phyloP scores from a whole-genome alignment of 352 stramenopile species.

The Albugo laibachii region DNA sequence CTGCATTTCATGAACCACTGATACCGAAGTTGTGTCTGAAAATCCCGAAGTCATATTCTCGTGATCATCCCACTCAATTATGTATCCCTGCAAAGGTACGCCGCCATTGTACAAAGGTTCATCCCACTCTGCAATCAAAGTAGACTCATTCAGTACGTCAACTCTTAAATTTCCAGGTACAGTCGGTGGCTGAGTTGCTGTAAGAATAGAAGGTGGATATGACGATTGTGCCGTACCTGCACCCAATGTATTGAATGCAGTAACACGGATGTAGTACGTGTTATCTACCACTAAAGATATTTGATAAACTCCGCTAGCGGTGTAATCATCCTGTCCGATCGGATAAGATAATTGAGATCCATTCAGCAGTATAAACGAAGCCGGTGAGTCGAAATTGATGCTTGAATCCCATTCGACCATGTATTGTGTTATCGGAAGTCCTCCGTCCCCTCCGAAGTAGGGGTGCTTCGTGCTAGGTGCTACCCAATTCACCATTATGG shows the following conservation, averaged over 20 bases:
- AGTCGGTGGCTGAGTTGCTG: slow-evolving; percentile 40
- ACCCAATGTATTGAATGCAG: slow-evolving; percentile 54
- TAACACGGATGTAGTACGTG: slow-evolving; percentile 61
- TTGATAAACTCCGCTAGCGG: slow-evolving; percentile 79
- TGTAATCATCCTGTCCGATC: slow-evolving; percentile 84
- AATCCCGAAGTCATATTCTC: slow-evolving; percentile 47
- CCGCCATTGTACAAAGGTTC: slow-evolving; percentile 86
- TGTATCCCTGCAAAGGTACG: slow-evolving; percentile 44
- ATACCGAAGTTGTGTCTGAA: slow-evolving; percentile 42
- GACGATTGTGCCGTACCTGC: slow-evolving; percentile 23
- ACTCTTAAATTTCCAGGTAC: slow-evolving; percentile 32
- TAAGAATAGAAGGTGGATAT: slow-evolving; percentile 21
- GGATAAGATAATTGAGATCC: slow-evolving; percentile 33
- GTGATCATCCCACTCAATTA: slow-evolving; percentile 70
- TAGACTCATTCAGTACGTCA: slow-evolving; percentile 34
- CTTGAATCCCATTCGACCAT: slow-evolving; percentile 90
- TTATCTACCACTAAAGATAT: slow-evolving; percentile 54
- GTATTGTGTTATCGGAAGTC: slow-evolving; percentile 86
- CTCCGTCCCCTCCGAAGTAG: slow-evolving; percentile 83
- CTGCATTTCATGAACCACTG: slow-evolving; percentile 85
- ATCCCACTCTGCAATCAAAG: slow-evolving; percentile 65
- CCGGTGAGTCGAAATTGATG: slow-evolving; percentile 75
- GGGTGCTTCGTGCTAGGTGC: slow-evolving; percentile 58
- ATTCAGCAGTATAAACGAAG: slow-evolving; percentile 37
- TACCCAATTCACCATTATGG: slow-evolving; percentile 84